phyloP scores from a whole-genome alignment of 371 early-diverging fungal species.

The Rhizomucor pusillus region DNA sequence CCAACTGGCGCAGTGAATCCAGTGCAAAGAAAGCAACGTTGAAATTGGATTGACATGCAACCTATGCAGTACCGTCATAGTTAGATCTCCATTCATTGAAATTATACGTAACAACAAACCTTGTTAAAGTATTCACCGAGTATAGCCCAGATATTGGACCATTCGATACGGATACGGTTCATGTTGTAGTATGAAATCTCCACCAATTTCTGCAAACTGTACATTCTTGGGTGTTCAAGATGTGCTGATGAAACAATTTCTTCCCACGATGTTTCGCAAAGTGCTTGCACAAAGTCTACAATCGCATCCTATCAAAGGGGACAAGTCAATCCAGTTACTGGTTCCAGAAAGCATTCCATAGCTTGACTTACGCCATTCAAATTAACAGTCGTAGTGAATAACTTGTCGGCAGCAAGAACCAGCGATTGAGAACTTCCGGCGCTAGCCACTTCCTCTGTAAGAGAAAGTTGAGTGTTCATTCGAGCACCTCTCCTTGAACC shows the following conservation, averaged over 20 bases:
- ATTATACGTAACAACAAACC: constrained; percentile 7
- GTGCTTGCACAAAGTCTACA: constrained; percentile 85
- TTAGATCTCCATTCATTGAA: not conserved
- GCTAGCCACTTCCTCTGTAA: constrained; percentile 50
- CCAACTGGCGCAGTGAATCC: constrained; percentile 89
- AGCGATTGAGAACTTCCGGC: constrained; percentile 62
- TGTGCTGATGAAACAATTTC: constrained; percentile 76
- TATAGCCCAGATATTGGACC: constrained; percentile 94
- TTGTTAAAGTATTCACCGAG: constrained; percentile 90
- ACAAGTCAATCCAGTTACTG: not conserved
- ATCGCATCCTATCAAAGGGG: constrained; percentile 56
- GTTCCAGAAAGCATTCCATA: not conserved
- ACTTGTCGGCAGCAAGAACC: constrained; percentile 79
- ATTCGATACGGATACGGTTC: constrained; percentile 95
- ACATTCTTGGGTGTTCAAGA: constrained; percentile 73
- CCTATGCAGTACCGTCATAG: constrained; percentile 27
- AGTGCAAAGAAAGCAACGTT: constrained; percentile 88
- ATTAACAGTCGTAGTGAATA: constrained; percentile 69
- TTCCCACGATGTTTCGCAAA: constrained; percentile 87
- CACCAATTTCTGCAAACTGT: constrained; percentile 87
- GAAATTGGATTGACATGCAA: constrained; percentile 85
- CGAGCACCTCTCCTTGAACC: constrained; percentile 16
- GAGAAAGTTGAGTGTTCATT: constrained; percentile 31
- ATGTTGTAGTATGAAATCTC: constrained; percentile 97
- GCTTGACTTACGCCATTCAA: constrained; percentile 38